Percentiles rank a stretch among this genome's conserved stretches.
Evolutionary conservation across 371 early-diverging fungal species (phyloP).

Genomic region (Blastocladiella emersonii): DNA sequence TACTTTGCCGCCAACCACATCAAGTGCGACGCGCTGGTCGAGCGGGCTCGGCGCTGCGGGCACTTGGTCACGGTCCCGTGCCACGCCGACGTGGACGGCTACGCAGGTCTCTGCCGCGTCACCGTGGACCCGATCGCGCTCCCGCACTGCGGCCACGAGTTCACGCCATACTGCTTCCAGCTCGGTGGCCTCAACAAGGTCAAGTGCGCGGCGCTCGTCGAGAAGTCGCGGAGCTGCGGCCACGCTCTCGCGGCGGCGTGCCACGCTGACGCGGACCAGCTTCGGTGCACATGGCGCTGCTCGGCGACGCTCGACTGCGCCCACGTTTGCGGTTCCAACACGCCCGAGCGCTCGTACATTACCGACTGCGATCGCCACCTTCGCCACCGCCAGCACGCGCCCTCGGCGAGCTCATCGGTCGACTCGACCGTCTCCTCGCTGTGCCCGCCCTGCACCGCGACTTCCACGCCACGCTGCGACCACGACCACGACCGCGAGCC

Average conservation of each 20-base stretch:
- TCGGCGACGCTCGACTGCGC: slow-evolving; percentile 16
- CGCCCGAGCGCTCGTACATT: slow-evolving; percentile 18
- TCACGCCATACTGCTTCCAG: slow-evolving; percentile 15
- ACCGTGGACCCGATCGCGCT: slow-evolving; percentile 12
- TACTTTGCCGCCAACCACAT: too few species aligned
- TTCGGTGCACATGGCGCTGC: background rate
- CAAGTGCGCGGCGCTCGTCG: slow-evolving; percentile 12
- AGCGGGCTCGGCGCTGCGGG: slow-evolving; percentile 20
- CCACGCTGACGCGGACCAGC: background rate
- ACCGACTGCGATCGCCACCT: slow-evolving; percentile 15
- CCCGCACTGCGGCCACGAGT: slow-evolving; percentile 14
- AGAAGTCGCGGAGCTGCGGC: slow-evolving; percentile 7
- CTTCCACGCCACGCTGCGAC: slow-evolving; percentile 16
- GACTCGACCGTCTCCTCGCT: slow-evolving; percentile 26
- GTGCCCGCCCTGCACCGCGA: slow-evolving; percentile 20
- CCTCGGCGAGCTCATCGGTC: slow-evolving; percentile 19
- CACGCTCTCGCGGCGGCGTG: background rate
- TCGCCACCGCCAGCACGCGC: slow-evolving; percentile 4
- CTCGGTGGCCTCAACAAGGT: slow-evolving; percentile 9
- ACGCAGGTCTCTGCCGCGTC: slow-evolving; percentile 17
- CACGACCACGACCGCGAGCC: too few species aligned
- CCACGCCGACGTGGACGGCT: too few species aligned
- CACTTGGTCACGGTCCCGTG: slow-evolving; percentile 13
- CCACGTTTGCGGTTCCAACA: slow-evolving; percentile 17
- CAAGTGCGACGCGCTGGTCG: too few species aligned